These are phyloP conservation scores for Fonsecaea pugnacius DNA, from an alignment of 2,329 filamentous ascomycete genomes.

Conservation along the genomic window DNA sequence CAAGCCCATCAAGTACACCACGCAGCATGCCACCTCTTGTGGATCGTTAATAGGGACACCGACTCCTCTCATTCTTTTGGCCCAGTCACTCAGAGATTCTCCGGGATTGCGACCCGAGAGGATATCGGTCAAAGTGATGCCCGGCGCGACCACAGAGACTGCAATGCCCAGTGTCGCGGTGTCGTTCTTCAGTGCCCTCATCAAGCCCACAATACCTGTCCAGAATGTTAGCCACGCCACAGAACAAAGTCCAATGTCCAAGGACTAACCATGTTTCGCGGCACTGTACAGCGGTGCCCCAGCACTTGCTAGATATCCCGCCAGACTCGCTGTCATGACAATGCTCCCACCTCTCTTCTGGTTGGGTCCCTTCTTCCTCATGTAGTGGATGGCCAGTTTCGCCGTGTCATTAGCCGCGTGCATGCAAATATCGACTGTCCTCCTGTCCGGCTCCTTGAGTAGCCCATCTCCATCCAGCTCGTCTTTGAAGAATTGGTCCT, in stretches of 20 bases:
- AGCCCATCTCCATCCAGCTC: conserved; percentile 47
- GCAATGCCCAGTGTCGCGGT: conserved; percentile 52
- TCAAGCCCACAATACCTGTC: conserved; percentile 52
- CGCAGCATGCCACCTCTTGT: conserved; percentile 50
- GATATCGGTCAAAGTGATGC: conserved; percentile 55
- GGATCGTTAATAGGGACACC: conserved; percentile 56
- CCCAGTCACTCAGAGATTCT: conserved; percentile 47
- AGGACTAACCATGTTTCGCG: conserved; percentile 52
- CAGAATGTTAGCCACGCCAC: conserved; percentile 6
- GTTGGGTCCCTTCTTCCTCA: conserved; percentile 42
- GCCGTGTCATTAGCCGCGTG: conserved; percentile 53
- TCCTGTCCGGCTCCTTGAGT: conserved; percentile 52
- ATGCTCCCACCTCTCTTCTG: conserved; percentile 50
- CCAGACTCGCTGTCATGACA: conserved; percentile 55
- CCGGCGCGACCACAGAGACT: conserved; percentile 54
- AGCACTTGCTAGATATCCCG: conserved; percentile 55
- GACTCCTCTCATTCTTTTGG: conserved; percentile 48
- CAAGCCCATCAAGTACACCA: conserved; percentile 52
- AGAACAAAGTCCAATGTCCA: background rate
- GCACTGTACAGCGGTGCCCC: conserved; percentile 55
- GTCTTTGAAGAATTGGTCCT: conserved; percentile 57
- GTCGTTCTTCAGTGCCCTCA: conserved; percentile 56
- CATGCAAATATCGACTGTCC: conserved; percentile 53
- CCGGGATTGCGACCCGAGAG: conserved; percentile 43
- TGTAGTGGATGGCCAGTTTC: conserved; percentile 55